These are phyloP conservation scores for Kregervanrija fluxuum DNA, from an alignment of 805 yeast species.

Conservation along the genomic window DNA sequence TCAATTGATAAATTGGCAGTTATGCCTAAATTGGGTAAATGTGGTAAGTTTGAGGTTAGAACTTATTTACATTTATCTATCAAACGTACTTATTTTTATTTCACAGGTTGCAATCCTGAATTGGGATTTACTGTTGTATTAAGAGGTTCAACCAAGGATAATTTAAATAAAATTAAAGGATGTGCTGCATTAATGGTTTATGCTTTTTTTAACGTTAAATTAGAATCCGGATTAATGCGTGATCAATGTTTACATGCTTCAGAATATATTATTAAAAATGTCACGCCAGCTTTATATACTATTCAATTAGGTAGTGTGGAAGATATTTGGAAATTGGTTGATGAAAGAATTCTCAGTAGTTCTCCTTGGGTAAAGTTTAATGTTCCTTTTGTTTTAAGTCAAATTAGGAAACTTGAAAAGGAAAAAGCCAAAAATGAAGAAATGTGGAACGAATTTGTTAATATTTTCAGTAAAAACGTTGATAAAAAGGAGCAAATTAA, in stretches of 20 bases:
- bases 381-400: constrained; percentile 39
- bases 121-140: constrained; percentile 80
- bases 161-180: constrained; percentile 61
- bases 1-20: constrained; percentile 81
- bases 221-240: constrained; percentile 69
- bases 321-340: constrained; percentile 26
- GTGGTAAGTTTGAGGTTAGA: constrained; percentile 64
- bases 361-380: constrained; percentile 81
- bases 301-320: constrained; percentile 21
- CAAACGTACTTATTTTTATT: constrained; percentile 66
- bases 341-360: constrained; percentile 57
- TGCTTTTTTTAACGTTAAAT: constrained; percentile 66
- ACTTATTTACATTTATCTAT: constrained; percentile 50
- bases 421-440: constrained; percentile 25
- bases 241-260: constrained; percentile 58
- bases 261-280: constrained; percentile 18
- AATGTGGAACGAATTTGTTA: constrained; percentile 18
- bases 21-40: constrained; percentile 65
- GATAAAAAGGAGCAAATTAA: constrained; percentile 23
- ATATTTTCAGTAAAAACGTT: constrained; percentile 20
- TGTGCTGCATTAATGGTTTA: constrained; percentile 76
- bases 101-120: constrained; percentile 67
- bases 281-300: constrained; percentile 13
- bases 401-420: constrained; percentile 17
- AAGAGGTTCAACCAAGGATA: constrained; percentile 67